Evolutionary conservation across 2,329 filamentous ascomycete species (phyloP).

Genomic region (Xylaria digitata): DNA sequence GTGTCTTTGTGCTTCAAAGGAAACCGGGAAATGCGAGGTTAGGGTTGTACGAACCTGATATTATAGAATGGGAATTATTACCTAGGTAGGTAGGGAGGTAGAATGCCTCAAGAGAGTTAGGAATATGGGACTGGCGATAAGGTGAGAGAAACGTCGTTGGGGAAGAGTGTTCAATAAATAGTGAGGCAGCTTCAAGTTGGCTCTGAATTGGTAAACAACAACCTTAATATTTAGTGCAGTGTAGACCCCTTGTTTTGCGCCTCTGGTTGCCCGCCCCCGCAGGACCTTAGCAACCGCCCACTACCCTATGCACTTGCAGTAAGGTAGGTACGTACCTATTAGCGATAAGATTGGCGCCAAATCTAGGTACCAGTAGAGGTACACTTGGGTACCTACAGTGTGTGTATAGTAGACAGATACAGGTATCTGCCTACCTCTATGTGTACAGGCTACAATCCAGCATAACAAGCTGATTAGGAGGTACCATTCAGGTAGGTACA

Average conservation of each 20-base stretch:
- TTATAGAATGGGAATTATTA: constrained; percentile 22
- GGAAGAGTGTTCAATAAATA: constrained; percentile 18
- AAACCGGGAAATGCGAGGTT: background rate
- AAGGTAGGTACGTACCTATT: background rate
- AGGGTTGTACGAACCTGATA: constrained; percentile 31
- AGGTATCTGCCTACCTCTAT: background rate
- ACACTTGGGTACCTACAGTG: too few relatives aligned
- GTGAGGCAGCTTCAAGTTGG: constrained; percentile 20
- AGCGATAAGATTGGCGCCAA: constrained; percentile 31
- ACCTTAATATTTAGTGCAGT: constrained; percentile 19
- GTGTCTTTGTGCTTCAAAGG: constrained; percentile 7
- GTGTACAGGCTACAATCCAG: background rate
- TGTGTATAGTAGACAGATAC: too few relatives aligned
- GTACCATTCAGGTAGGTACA: background rate
- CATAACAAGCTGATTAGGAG: too few relatives aligned
- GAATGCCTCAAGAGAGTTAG: constrained; percentile 16
- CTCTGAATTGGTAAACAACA: constrained; percentile 46
- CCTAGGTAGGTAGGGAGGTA: constrained; percentile 1
- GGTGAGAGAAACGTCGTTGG: constrained; percentile 28
- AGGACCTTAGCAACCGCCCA: constrained; percentile 48
- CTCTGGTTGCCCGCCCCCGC: constrained; percentile 35
- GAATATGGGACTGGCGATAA: constrained; percentile 18
- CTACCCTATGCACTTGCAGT: constrained; percentile 2
- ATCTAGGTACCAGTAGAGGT: background rate
- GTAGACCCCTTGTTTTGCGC: constrained; percentile 23